These are phyloP conservation scores for Trifolium pratense DNA, from an alignment of 306 rosid genomes.

Conservation along the genomic window DNA sequence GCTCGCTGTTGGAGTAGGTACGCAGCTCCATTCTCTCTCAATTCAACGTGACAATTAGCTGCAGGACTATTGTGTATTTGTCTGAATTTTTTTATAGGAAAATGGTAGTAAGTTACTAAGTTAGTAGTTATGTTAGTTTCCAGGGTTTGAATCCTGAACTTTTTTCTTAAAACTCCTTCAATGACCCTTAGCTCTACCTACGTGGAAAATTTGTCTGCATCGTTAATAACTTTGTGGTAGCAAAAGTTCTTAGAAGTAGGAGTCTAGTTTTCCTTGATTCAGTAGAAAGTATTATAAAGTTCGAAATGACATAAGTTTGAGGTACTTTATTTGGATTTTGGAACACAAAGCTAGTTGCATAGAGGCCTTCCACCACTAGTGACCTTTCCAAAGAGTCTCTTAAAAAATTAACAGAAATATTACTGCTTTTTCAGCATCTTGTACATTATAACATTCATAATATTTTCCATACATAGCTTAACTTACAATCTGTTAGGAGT, in stretches of 20 bases:
- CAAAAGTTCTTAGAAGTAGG: not conserved
- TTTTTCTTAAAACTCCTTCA: not conserved
- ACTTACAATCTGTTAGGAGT: not conserved
- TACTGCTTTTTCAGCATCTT: slow-evolving; percentile 10
- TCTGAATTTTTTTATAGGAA: not conserved
- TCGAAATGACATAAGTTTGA: not conserved
- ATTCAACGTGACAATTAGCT: slow-evolving; percentile 20
- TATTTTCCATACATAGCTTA: slow-evolving; percentile 1
- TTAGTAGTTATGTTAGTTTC: not conserved
- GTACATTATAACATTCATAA: not conserved
- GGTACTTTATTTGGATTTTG: not conserved
- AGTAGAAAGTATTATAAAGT: not conserved
- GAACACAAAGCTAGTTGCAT: not conserved
- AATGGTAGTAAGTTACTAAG: not conserved
- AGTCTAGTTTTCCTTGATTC: not conserved
- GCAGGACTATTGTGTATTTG: not conserved
- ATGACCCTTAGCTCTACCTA: no score
- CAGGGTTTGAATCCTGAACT: not conserved
- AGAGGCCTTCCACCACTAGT: not conserved
- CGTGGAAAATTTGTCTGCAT: no score
- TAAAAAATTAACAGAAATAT: slow-evolving; percentile 3
- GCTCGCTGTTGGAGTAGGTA: slow-evolving; percentile 99
- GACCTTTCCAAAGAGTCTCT: slow-evolving; percentile 10
- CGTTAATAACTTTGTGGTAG: not conserved
- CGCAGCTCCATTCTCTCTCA: slow-evolving; percentile 14